Percentiles rank a stretch among this genome's conserved stretches.
These are phyloP conservation scores for Aspergillus brunneoviolaceus DNA, from an alignment of 2,329 filamentous ascomycete species.

Conservation along the genomic window DNA sequence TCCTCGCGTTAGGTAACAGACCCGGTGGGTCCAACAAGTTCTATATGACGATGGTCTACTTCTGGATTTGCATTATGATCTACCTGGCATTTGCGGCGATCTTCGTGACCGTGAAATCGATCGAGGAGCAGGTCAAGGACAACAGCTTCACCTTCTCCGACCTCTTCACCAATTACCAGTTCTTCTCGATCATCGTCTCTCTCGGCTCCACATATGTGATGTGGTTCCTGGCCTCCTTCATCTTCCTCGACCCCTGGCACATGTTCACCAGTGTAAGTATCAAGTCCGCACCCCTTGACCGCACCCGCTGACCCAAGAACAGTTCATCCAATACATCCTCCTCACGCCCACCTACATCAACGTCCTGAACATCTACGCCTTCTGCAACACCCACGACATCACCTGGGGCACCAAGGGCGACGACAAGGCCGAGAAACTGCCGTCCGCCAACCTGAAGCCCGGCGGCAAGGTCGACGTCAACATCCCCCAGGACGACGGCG, in stretches of 20 bases:
- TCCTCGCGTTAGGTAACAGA: slow-evolving; percentile 88
- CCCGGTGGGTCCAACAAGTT: slow-evolving; percentile 90
- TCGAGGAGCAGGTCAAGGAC: slow-evolving; percentile 67
- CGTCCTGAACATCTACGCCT: slow-evolving; percentile 97
- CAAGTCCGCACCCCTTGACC: neutral
- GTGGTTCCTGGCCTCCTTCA: slow-evolving; percentile 84
- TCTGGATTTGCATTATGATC: slow-evolving; percentile 94
- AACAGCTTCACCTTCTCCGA: slow-evolving; percentile 66
- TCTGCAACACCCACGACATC: slow-evolving; percentile 97
- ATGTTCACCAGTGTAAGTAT: slow-evolving; percentile 75
- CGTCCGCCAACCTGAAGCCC: slow-evolving; percentile 84
- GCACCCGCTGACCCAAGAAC: slow-evolving; percentile 8
- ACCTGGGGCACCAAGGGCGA: slow-evolving; percentile 98
- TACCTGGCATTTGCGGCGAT: slow-evolving; percentile 94
- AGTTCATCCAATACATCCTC: slow-evolving; percentile 89
- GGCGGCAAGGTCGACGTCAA: slow-evolving; percentile 92
- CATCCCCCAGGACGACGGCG: slow-evolving; percentile 83
- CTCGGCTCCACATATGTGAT: slow-evolving; percentile 89
- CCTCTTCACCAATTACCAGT: slow-evolving; percentile 82
- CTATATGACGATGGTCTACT: slow-evolving; percentile 97
- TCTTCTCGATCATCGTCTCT: slow-evolving; percentile 91
- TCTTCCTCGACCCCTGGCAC: slow-evolving; percentile 99
- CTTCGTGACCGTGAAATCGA: slow-evolving; percentile 86
- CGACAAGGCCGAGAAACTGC: slow-evolving; percentile 88
- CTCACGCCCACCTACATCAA: slow-evolving; percentile 97